phyloP scores from a whole-genome alignment of 495 filamentous ascomycete species.

The Parmelia sp. region DNA sequence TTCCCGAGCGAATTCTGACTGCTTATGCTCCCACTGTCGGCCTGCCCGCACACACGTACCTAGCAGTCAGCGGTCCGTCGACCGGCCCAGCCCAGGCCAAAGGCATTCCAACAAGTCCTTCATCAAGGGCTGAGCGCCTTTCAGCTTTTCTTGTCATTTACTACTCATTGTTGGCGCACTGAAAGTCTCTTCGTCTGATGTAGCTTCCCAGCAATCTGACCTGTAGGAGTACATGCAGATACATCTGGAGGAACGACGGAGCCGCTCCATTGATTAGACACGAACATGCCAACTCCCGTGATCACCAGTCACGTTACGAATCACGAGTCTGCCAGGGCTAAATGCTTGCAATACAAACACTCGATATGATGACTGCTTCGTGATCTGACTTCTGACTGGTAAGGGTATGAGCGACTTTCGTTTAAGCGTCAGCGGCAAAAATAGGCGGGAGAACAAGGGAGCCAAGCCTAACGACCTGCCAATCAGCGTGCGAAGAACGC shows the following conservation, averaged over 20 bases:
- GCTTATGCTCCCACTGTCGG: neutral
- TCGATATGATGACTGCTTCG: constrained; percentile 5
- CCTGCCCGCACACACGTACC: neutral
- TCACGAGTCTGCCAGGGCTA: constrained; percentile 1
- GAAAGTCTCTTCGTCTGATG: neutral
- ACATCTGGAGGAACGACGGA: neutral
- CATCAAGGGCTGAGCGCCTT: constrained; percentile 3
- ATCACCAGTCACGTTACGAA: constrained; percentile 13
- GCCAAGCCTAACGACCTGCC: neutral
- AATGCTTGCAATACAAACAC: neutral
- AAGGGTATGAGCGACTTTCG: constrained; percentile 11
- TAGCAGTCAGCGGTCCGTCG: neutral
- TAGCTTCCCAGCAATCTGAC: constrained; percentile 5
- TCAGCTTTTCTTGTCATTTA: neutral
- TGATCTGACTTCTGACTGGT: constrained; percentile 13
- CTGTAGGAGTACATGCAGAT: neutral
- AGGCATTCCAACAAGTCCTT: neutral
- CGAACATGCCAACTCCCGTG: neutral
- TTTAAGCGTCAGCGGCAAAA: constrained; percentile 19
- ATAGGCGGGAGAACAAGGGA: neutral
- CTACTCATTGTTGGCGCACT: neutral
- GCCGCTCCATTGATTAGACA: constrained; percentile 6
- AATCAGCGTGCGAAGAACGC: constrained; percentile 1
- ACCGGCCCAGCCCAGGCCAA: constrained; percentile 8
- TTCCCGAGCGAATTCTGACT: neutral